Conservation (phyloP, 139 green algal genomes). For the Tetraselmis chui region DNA sequence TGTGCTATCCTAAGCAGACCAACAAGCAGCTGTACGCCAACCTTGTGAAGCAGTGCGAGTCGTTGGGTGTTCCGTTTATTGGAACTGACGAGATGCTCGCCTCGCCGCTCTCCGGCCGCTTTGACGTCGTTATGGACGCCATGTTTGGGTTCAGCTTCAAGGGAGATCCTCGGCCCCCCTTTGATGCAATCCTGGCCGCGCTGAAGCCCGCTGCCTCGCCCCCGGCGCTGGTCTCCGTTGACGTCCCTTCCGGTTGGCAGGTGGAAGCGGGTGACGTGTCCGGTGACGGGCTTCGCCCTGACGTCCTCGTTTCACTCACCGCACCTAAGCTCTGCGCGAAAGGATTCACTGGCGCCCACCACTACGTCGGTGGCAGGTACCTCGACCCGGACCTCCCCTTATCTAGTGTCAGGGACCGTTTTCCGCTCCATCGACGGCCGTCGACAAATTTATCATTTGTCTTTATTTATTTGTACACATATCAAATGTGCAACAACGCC, state of each 20-base stretch:
- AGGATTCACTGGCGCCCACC: constrained; percentile 71
- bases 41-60: constrained; percentile 63
- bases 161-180: constrained; percentile 78
- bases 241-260: constrained; percentile 77
- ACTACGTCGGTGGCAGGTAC: constrained; percentile 82
- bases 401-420: too few species aligned
- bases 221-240: constrained; percentile 51
- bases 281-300: constrained; percentile 48
- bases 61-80: constrained; percentile 11
- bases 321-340: constrained; percentile 80
- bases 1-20: constrained; percentile 87
- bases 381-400: too few species aligned
- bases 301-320: constrained; percentile 91
- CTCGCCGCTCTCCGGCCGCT: constrained; percentile 14
- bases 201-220: constrained; percentile 27
- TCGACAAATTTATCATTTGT: too few species aligned
- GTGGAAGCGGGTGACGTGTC: constrained; percentile 21
- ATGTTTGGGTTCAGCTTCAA: constrained; percentile 97
- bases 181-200: constrained; percentile 72
- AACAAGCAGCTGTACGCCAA: constrained; percentile 78
- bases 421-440: too few species aligned
- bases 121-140: constrained; percentile 85
- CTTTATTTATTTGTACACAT: too few species aligned
- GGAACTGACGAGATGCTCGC: constrained; percentile 3
- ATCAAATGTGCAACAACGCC: too few species aligned